phyloP scores from a whole-genome alignment of 208 protist genomes.

The Trypanosoma brucei region DNA sequence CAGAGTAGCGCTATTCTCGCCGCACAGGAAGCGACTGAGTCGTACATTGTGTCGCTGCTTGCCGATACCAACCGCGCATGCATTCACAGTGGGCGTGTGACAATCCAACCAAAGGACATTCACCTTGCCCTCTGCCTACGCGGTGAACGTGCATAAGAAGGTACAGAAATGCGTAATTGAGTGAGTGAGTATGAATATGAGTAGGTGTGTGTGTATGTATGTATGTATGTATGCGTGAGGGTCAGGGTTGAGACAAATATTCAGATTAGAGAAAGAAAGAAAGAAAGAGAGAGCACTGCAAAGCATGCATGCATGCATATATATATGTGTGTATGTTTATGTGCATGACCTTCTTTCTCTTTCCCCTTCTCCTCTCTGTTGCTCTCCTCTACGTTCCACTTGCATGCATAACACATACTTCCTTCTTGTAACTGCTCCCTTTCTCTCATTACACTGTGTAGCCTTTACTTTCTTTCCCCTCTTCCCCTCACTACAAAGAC shows the following conservation, averaged over 20 bases:
- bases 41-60: slow-evolving; percentile 89
- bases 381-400: background rate
- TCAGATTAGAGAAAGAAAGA: slow-evolving; percentile 93
- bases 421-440: background rate
- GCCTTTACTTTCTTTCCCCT: background rate
- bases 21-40: slow-evolving; percentile 40
- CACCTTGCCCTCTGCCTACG: slow-evolving; percentile 60
- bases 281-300: slow-evolving; percentile 20
- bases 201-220: background rate
- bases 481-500: background rate
- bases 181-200: background rate
- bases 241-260: slow-evolving; percentile 67
- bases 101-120: slow-evolving; percentile 77
- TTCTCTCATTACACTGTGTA: background rate
- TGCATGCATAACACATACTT: background rate
- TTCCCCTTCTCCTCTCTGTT: background rate
- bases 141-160: slow-evolving; percentile 34
- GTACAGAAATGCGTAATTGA: background rate
- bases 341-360: background rate
- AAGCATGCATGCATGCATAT: background rate
- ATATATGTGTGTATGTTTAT: slow-evolving; percentile 1
- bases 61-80: slow-evolving; percentile 90
- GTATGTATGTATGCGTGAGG: slow-evolving; percentile 69
- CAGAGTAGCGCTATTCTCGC: background rate
- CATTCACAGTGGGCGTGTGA: slow-evolving; percentile 85